Base-by-base conservation (phyloP, 305 asterid species). In the Fraxinus angustifolia region DNA sequence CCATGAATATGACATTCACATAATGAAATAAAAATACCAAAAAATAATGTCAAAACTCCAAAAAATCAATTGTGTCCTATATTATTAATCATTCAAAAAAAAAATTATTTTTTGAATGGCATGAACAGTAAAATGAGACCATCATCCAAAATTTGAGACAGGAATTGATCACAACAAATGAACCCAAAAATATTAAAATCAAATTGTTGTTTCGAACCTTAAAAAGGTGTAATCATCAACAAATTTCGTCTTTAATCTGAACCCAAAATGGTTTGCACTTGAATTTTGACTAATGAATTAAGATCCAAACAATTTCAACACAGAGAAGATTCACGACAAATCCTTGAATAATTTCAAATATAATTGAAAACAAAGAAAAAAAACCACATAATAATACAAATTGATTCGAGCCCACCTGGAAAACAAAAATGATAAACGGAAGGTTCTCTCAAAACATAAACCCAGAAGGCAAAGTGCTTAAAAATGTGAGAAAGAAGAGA, bases 1-100 rank as follows among this genome's bases (percentile, higher is more conserved):
- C 74, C 81, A 85, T 77, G 88, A 88, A 70, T 79, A 78, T 62
- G 89, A 88, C 90, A 84, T 82, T 73, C 75, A 79, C 81, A 84
- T 81, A 81, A 72, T 84, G 82, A 77, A 83, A 82, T 68, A 82
- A 75, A 77, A 79, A 72, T 50, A 62, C n/a, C n/a, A 53, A 38
- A 79, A 65, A 75, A 71, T 71, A 45, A 67, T 40, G 73, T 34
- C 75, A 73, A 67, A 68, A 58, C 80, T 34, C n/a, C 19, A 35
- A 79, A 70, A 30, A 4, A 45, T 73, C 19, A 83, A 82, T 36
- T 79, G 72, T 65, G 56, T 62, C 12, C 78, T 48, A 8, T 21
- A 30, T 26, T 76, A 60, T 19, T 53, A 19, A 81, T 81, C 36
- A 48, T 50, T 73, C 8, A 35, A 35, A 35, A 45, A 34, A 8